A percentile compares a stretch with the other conserved stretches of the same genome.
phyloP scores from a whole-genome alignment of 768 basidiomycete species.

The Lyophyllum semitale region DNA sequence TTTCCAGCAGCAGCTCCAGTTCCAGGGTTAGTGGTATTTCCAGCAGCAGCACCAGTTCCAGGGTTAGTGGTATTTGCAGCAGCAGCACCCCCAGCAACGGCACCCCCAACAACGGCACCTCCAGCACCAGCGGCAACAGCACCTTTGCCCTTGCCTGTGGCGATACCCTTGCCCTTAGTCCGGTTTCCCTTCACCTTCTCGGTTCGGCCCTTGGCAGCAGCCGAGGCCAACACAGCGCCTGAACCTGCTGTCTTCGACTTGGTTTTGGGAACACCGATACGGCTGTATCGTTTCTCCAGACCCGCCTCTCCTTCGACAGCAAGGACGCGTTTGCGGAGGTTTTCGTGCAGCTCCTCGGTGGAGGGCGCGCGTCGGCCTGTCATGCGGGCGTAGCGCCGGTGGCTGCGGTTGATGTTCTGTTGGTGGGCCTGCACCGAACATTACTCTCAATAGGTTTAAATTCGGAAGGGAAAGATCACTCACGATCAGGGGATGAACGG shows the following conservation, averaged over 20 bases:
- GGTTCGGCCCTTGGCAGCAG: slow-evolving; percentile 8
- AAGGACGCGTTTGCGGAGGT: slow-evolving; percentile 50
- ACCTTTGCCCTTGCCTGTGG: slow-evolving; percentile 1
- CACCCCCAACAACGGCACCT: slow-evolving; percentile 23
- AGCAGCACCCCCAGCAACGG: slow-evolving; percentile 35
- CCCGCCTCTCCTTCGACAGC: slow-evolving; percentile 34
- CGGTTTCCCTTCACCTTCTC: neutral
- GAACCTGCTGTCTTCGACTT: slow-evolving; percentile 16
- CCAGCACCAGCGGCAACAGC: slow-evolving; percentile 5
- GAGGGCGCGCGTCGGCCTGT: slow-evolving; percentile 56
- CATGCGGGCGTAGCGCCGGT: slow-evolving; percentile 70
- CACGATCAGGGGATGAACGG: slow-evolving; percentile 39
- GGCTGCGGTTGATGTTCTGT: slow-evolving; percentile 68
- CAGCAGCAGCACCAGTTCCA: slow-evolving; percentile 10
- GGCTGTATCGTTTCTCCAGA: slow-evolving; percentile 39
- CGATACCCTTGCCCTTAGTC: slow-evolving; percentile 1
- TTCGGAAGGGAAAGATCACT: slow-evolving; percentile 15
- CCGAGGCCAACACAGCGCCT: slow-evolving; percentile 17
- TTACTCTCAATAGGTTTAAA: neutral
- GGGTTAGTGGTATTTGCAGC: slow-evolving; percentile 13
- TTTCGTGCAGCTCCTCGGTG: slow-evolving; percentile 44
- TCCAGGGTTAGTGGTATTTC: too few species aligned
- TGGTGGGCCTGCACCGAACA: slow-evolving; percentile 52
- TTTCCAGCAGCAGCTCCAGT: slow-evolving; percentile 22
- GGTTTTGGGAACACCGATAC: slow-evolving; percentile 25